Percentiles rank a stretch among this genome's conserved stretches.
phyloP scores from a whole-genome alignment of 768 basidiomycete genomes.

The Cantharellus anzutake region DNA sequence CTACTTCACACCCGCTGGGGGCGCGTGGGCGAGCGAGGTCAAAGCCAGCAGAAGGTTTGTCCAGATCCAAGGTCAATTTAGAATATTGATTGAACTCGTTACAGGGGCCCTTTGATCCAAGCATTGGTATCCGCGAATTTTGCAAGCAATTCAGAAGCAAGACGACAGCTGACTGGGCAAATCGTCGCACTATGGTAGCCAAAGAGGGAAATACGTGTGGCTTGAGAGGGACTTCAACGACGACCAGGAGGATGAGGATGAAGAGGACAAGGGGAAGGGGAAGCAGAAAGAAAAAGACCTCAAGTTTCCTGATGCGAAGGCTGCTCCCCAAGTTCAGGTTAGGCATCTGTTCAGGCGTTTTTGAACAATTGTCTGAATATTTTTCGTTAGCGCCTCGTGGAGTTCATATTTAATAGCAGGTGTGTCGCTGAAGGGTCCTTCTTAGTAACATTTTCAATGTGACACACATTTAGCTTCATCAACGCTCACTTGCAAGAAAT shows the following conservation, averaged over 20 bases:
- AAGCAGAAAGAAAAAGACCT: conserved; percentile 18
- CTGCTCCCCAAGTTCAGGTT: conserved; percentile 23
- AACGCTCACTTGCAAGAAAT: conserved; percentile 36
- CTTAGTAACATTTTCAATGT: background rate
- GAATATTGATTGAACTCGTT: background rate
- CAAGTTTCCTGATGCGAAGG: conserved; percentile 26
- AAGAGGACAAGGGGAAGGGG: conserved; percentile 12
- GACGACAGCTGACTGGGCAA: conserved; percentile 30
- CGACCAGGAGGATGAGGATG: conserved; percentile 19
- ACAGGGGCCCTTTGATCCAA: conserved; percentile 29
- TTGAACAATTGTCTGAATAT: background rate
- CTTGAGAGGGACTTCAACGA: conserved; percentile 23
- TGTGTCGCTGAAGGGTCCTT: conserved; percentile 9
- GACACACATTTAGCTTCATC: conserved; percentile 22
- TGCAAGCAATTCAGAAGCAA: conserved; percentile 43
- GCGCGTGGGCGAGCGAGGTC: conserved; percentile 37
- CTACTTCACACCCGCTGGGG: conserved; percentile 9
- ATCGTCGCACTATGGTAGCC: conserved; percentile 30
- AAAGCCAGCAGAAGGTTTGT: conserved; percentile 28
- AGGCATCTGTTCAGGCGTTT: background rate
- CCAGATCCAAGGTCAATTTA: background rate
- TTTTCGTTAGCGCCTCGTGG: conserved; percentile 3
- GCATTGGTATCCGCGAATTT: conserved; percentile 29
- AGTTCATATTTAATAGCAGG: conserved; percentile 19
- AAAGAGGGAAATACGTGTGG: conserved; percentile 40